Evolutionary conservation across 1,284 basidiomycete species (phyloP), one percentile per base, ranked within the genome.

Genomic region (Fomitopsis schrenkii): DNA sequence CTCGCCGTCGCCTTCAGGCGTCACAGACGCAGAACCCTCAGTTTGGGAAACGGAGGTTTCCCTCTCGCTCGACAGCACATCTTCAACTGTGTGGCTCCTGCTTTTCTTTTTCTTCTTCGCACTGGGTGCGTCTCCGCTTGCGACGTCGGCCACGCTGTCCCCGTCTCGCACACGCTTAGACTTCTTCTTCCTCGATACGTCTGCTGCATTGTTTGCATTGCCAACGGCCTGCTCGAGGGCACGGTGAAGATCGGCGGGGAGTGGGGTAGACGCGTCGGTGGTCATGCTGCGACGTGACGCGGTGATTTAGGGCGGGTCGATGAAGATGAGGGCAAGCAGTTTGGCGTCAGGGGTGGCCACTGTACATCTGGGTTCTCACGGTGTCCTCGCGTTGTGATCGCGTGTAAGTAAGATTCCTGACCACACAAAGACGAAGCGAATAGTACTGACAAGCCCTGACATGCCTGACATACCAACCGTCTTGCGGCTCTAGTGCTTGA

Each of bases 171-270:
- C 62, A n/a, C 80, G 78, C 50, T 75, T 76, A 54, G 77, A 68
- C 59, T 73, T 81, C 54, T 81, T 83, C 33, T 76, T 70, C 5
- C 88, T 77, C 62, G 61, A 30, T 33, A 63, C 15, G 19, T 63
- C 63, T 1, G 64, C 66, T 28, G 67, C 70, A 62, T 70, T 64
- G 62, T 71, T 71, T 14, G 67, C 71, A 53, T 70, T 66, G 38
- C 66, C 55, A 86, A 79, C 66, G 77, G 83, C 52, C 77, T 82
- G 55, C 77, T 78, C 64, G 82, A 87, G 57, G 78, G 71, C 70
- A 44, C 64, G 63, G 53, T 72, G 69, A 54, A 72, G 63, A 60
- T 69, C 66, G 76, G 75, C 41, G 76, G 70, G 63, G 56, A 76
- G 46, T 76, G 71, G 17, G 71, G 65, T 48, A 30, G 64, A 62